Percentiles rank a stretch among this genome's conserved stretches.
Evolutionary conservation across 257 asterid genomes (phyloP).

Genomic region (Ophiorrhiza pumila): DNA sequence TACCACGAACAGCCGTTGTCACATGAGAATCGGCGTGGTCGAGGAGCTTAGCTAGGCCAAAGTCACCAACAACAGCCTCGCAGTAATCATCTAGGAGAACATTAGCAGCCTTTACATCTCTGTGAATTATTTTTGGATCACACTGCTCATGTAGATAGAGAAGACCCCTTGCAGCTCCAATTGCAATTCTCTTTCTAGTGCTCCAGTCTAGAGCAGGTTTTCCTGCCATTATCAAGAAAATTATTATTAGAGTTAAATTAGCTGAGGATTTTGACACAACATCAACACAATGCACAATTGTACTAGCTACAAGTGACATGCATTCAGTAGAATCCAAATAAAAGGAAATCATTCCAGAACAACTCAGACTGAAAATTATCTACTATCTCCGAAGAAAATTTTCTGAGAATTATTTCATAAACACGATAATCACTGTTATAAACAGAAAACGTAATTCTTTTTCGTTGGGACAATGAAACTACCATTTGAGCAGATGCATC

Average conservation of each 20-base stretch:
- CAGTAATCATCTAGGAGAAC: conserved; percentile 71
- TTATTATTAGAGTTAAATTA: neutral
- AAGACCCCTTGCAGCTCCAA: conserved; percentile 92
- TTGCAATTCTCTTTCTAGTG: conserved; percentile 77
- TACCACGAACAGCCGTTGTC: conserved; percentile 96
- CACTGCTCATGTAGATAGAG: conserved; percentile 94
- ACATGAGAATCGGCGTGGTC: conserved; percentile 96
- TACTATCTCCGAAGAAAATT: neutral
- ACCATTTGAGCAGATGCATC: neutral
- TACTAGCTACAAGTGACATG: neutral
- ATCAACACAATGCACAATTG: neutral
- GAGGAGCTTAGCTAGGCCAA: conserved; percentile 91
- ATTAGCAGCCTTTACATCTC: conserved; percentile 97
- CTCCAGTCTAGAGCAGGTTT: conserved; percentile 83
- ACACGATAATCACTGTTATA: neutral
- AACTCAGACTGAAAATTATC: neutral
- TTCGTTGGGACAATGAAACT: neutral
- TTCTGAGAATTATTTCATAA: no score
- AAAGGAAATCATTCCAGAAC: neutral
- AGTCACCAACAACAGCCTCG: conserved; percentile 92
- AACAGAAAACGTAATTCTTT: neutral
- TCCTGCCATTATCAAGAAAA: conserved; percentile 33
- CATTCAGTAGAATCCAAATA: no score
- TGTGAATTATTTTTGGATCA: conserved; percentile 94
- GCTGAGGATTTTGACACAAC: neutral